phyloP scores from a whole-genome alignment of 2,329 filamentous ascomycete species.

The Paramyrothecium sp. region DNA sequence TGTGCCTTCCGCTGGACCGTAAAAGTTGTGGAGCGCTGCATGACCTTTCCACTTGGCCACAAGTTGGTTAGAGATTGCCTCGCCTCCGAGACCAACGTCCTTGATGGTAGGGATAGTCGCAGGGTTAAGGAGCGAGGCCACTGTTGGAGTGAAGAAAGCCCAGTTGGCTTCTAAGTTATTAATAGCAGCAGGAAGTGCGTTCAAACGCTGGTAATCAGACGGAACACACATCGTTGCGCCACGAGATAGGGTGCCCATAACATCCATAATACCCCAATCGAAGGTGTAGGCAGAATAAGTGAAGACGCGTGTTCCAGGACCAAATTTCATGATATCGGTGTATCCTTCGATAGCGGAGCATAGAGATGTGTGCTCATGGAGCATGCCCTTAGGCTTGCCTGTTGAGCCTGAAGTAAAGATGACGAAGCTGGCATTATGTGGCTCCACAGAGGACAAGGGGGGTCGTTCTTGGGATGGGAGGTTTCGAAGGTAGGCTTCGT shows the following conservation, averaged over 20 bases:
- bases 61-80: background rate
- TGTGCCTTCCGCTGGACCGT: background rate
- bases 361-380: constrained; percentile 6
- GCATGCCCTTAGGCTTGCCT: constrained; percentile 4
- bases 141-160: constrained; percentile 7
- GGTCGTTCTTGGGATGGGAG: background rate
- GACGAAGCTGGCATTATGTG: constrained; percentile 5
- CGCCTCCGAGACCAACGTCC: constrained; percentile 7
- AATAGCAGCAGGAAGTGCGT: constrained; percentile 4
- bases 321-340: constrained; percentile 4
- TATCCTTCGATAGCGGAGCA: constrained; percentile 7
- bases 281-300: constrained; percentile 17
- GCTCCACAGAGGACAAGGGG: background rate
- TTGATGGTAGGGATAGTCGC: constrained; percentile 8
- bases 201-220: constrained; percentile 4
- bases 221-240: constrained; percentile 11
- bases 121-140: constrained; percentile 4
- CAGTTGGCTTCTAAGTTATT: background rate
- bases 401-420: constrained; percentile 8
- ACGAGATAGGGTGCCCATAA: constrained; percentile 6
- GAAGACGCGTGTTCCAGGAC: constrained; percentile 9
- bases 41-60: background rate
- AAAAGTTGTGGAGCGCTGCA: background rate
- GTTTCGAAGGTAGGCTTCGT: constrained; percentile 2
- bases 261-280: constrained; percentile 14